Evolutionary conservation across 2,329 filamentous ascomycete genomes (phyloP).

Genomic region (Fusarium brachygibbosum): DNA sequence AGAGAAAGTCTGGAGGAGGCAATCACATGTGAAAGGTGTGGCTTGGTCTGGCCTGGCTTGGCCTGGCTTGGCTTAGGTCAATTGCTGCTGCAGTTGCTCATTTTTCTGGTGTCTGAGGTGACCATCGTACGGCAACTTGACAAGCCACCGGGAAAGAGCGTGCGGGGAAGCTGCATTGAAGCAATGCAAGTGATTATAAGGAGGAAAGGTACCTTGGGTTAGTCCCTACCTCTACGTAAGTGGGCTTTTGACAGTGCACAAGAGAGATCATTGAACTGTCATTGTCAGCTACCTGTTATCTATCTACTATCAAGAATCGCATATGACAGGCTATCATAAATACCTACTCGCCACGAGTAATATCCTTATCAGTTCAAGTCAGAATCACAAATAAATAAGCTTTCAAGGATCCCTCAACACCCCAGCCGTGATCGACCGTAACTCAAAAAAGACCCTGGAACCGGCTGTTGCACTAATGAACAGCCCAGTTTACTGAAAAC

Average conservation of each 20-base stretch:
- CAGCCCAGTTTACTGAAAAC: neutral
- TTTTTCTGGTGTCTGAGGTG: conserved; percentile 24
- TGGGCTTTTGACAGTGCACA: neutral
- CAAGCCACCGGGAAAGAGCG: conserved; percentile 31
- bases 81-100: conserved; percentile 12
- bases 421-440: conserved; percentile 13
- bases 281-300: neutral
- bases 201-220: neutral
- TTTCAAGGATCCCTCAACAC: conserved; percentile 7
- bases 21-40: conserved; percentile 46
- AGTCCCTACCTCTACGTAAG: neutral
- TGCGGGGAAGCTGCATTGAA: conserved; percentile 33
- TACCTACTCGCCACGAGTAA: too few relatives aligned
- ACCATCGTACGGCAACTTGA: conserved; percentile 22
- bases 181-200: conserved; percentile 30
- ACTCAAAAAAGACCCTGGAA: conserved; percentile 31
- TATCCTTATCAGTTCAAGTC: neutral
- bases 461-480: conserved; percentile 3
- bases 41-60: conserved; percentile 3
- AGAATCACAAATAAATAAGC: conserved; percentile 1
- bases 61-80: conserved; percentile 17
- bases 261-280: neutral
- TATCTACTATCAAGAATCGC: too few relatives aligned
- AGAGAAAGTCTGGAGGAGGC: conserved; percentile 15
- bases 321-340: too few relatives aligned